Conservation (phyloP, 148 eudicot species). For the Rhododendron ferrugineum region DNA sequence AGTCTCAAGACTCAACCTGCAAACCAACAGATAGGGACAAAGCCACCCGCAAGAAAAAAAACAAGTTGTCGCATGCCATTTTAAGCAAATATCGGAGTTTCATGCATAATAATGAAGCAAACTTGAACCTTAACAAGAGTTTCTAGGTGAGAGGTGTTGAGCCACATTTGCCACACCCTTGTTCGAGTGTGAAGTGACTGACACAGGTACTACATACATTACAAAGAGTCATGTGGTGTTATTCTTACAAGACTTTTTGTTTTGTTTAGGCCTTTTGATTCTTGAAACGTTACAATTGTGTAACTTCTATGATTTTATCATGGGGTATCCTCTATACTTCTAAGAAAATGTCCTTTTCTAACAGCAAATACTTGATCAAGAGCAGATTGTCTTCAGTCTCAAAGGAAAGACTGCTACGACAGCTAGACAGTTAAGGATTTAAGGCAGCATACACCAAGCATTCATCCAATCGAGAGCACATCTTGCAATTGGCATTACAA, state of each 20-base stretch:
- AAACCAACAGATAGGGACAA: neutral
- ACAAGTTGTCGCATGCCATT: neutral
- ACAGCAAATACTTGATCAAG: neutral
- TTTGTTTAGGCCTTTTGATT: neutral
- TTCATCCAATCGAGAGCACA: neutral
- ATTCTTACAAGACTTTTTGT: neutral
- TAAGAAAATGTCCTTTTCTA: neutral
- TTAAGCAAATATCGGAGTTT: neutral
- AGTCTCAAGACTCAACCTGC: neutral
- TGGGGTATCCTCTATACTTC: neutral
- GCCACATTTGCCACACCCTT: neutral
- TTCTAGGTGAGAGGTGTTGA: conserved; percentile 1
- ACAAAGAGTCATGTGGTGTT: neutral
- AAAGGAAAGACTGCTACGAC: neutral
- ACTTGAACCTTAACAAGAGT: neutral
- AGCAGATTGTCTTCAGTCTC: neutral
- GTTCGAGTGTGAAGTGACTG: neutral
- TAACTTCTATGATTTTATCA: neutral
- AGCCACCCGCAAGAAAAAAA: neutral
- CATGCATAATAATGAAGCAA: neutral
- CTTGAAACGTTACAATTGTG: neutral
- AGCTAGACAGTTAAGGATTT: neutral
- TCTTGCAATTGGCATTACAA: neutral
- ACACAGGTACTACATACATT: neutral
- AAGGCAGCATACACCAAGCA: neutral